Evolutionary conservation across 805 yeast genomes (phyloP).

Genomic region (Wickerhamomyces strasburgensis): DNA sequence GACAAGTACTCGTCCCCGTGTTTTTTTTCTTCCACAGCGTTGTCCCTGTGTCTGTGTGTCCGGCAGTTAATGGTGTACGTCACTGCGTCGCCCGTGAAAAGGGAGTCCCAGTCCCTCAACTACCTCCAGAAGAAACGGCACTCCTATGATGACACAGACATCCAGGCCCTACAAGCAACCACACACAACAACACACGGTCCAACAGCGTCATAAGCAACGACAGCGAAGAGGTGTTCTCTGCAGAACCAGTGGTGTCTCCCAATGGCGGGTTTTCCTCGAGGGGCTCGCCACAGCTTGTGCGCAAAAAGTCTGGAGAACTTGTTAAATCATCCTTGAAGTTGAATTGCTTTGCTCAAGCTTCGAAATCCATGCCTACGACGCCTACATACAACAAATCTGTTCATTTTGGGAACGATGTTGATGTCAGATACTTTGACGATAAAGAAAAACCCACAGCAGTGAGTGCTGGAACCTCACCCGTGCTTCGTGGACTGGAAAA

Average conservation of each 20-base stretch:
- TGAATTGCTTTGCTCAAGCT: slow-evolving; percentile 31
- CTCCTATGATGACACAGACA: slow-evolving; percentile 4
- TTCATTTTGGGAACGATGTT: slow-evolving; percentile 69
- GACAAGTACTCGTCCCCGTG: too few relatives aligned
- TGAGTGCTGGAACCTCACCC: slow-evolving; percentile 66
- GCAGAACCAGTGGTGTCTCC: not conserved
- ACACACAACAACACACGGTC: not conserved
- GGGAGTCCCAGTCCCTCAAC: slow-evolving; percentile 16
- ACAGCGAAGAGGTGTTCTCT: not conserved
- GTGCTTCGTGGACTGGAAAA: slow-evolving; percentile 26
- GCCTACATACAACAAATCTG: slow-evolving; percentile 61
- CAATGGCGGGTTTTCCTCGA: not conserved
- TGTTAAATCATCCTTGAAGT: slow-evolving; percentile 67
- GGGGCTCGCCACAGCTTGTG: slow-evolving; percentile 37
- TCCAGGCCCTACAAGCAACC: not conserved
- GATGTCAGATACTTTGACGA: slow-evolving; percentile 71
- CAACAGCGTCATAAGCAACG: not conserved
- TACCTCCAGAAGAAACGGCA: slow-evolving; percentile 21
- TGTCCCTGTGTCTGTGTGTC: too few relatives aligned
- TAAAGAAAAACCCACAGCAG: slow-evolving; percentile 71
- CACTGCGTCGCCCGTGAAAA: slow-evolving; percentile 9
- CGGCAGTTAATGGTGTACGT: slow-evolving; percentile 14
- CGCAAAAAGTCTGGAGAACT: slow-evolving; percentile 89
- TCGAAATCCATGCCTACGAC: slow-evolving; percentile 45
- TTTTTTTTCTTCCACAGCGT: too few relatives aligned